Evolutionary conservation across 129 eudicot species (phyloP).

Genomic region (Flaveria sonorensis): DNA sequence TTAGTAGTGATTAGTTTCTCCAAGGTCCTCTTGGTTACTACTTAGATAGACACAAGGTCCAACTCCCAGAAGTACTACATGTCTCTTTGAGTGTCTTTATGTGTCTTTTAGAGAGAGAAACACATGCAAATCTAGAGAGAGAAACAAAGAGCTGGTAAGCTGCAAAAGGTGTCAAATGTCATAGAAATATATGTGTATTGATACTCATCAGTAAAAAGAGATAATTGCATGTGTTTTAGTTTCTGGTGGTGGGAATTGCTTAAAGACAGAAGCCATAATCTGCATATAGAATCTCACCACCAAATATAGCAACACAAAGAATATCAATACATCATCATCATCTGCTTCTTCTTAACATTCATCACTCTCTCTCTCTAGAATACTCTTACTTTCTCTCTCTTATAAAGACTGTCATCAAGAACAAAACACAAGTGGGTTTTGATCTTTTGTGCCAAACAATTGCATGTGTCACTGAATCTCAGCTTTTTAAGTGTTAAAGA

Average conservation of each 20-base stretch:
- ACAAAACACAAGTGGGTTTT: constrained; percentile 36
- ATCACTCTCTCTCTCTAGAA: constrained; percentile 13
- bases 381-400: constrained; percentile 15
- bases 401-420: constrained; percentile 22
- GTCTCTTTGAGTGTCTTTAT: constrained; percentile 34
- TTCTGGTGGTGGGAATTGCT: constrained; percentile 54
- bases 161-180: constrained; percentile 27
- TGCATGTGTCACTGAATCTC: constrained; percentile 25
- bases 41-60: constrained; percentile 36
- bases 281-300: constrained; percentile 48
- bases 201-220: constrained; percentile 12
- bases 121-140: constrained; percentile 14
- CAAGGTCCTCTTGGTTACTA: constrained; percentile 26
- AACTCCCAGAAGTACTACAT: constrained; percentile 27
- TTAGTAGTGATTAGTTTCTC: constrained; percentile 28
- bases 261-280: constrained; percentile 49
- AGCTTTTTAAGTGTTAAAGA: constrained; percentile 13
- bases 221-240: constrained; percentile 39
- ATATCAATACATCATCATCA: constrained; percentile 36
- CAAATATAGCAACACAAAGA: constrained; percentile 67
- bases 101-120: constrained; percentile 21
- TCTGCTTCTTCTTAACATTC: constrained; percentile 25
- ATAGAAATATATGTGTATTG: not conserved
- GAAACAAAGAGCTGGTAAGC: constrained; percentile 19
- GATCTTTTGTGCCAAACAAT: constrained; percentile 28